Evolutionary conservation across 331 rosid genomes (phyloP).

Genomic region (Rhamnella rubrinervis): DNA sequence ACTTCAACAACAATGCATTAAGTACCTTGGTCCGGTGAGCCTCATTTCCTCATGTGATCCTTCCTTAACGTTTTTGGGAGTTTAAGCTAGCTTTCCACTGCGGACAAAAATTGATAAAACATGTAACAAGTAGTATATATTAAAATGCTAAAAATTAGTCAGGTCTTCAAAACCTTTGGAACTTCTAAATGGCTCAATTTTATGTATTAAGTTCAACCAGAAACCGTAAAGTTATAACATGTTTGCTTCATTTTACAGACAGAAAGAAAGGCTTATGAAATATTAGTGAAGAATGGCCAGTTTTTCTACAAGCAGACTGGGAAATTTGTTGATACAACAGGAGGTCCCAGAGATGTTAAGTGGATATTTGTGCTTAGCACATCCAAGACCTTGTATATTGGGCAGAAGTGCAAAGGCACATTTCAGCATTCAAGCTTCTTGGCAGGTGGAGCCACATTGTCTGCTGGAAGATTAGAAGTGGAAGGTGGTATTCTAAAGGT

Average conservation of each 20-base stretch:
- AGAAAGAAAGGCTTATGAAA: constrained; percentile 63
- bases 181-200: not conserved
- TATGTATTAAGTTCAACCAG: not conserved
- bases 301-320: constrained; percentile 48
- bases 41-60: constrained; percentile 10
- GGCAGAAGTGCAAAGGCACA: constrained; percentile 76
- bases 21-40: constrained; percentile 87
- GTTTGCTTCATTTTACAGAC: constrained; percentile 35
- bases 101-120: not conserved
- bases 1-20: constrained; percentile 87
- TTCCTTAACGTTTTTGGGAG: not conserved
- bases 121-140: not conserved
- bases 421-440: constrained; percentile 94
- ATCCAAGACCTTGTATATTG: constrained; percentile 67
- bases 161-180: not conserved
- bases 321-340: constrained; percentile 45
- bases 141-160: not conserved
- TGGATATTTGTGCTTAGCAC: constrained; percentile 87
- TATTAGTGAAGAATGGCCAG: constrained; percentile 49
- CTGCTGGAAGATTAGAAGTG: constrained; percentile 74
- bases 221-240: not conserved
- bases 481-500: constrained; percentile 75
- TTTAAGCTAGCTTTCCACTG: not conserved
- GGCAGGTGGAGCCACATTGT: constrained; percentile 85
- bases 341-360: constrained; percentile 45